A percentile compares a stretch with the other conserved stretches of the same genome.
These are phyloP conservation scores for Neurospora sublineolata DNA, from an alignment of 495 filamentous ascomycete genomes.

Conservation along the genomic window DNA sequence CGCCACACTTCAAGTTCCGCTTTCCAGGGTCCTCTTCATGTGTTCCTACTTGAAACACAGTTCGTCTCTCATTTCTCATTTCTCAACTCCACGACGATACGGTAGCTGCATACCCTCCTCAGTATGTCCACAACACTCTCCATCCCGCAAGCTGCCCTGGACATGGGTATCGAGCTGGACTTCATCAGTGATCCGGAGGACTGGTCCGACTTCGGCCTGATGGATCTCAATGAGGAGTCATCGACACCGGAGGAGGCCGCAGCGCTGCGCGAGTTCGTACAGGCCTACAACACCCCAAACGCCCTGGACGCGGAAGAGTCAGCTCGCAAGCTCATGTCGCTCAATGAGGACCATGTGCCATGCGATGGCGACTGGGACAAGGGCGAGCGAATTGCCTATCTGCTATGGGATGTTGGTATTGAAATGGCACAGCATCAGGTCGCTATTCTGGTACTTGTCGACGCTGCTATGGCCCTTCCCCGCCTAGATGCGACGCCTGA, in stretches of 20 bases:
- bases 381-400: not conserved
- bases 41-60: not conserved
- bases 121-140: not conserved
- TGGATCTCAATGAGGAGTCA: not conserved
- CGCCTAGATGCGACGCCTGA: not conserved
- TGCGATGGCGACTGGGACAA: not conserved
- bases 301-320: not conserved
- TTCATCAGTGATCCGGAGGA: not conserved
- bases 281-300: not conserved
- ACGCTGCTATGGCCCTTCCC: not conserved
- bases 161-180: not conserved
- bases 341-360: not conserved
- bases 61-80: not conserved
- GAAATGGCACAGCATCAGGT: not conserved
- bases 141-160: not conserved
- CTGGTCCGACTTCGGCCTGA: not conserved
- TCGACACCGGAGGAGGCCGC: not conserved
- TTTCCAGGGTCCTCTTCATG: not conserved
- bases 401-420: not conserved
- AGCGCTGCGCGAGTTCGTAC: not conserved
- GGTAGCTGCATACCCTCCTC: not conserved
- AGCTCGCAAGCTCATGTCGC: not conserved
- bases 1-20: not conserved
- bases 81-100: not conserved
- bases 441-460: not conserved